phyloP scores from a whole-genome alignment of 1,139 yeast species.

The Diutina catenulata region DNA sequence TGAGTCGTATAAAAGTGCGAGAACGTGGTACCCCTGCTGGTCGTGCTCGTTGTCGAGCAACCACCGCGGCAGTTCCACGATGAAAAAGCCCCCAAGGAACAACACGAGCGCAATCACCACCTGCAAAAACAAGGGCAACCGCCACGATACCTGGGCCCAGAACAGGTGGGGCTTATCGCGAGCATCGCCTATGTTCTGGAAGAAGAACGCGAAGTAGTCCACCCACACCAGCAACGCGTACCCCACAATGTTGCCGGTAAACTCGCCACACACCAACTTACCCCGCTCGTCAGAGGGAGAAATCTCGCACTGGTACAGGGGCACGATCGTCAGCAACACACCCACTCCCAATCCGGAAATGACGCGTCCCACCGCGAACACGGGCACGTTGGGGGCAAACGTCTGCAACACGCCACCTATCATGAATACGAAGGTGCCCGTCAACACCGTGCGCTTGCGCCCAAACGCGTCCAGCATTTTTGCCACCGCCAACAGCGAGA shows the following conservation, averaged over 20 bases:
- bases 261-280: slow-evolving; percentile 41
- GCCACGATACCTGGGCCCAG: slow-evolving; percentile 39
- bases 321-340: slow-evolving; percentile 39
- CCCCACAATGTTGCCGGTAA: slow-evolving; percentile 42
- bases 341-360: slow-evolving; percentile 45
- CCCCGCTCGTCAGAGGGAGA: slow-evolving; percentile 47
- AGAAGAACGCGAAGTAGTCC: slow-evolving; percentile 38
- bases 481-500: slow-evolving; percentile 25
- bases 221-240: slow-evolving; percentile 45
- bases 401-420: slow-evolving; percentile 40
- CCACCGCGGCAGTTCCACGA: slow-evolving; percentile 48
- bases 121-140: slow-evolving; percentile 39
- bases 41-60: slow-evolving; percentile 38
- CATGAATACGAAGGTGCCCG: slow-evolving; percentile 38
- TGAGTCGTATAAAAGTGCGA: slow-evolving; percentile 68
- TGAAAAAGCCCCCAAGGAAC: slow-evolving; percentile 39
- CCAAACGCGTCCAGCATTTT: slow-evolving; percentile 14
- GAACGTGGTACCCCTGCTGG: slow-evolving; percentile 51
- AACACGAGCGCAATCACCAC: slow-evolving; percentile 33
- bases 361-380: slow-evolving; percentile 38
- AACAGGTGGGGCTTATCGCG: slow-evolving; percentile 24
- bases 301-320: slow-evolving; percentile 44
- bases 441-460: slow-evolving; percentile 34
- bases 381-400: slow-evolving; percentile 28
- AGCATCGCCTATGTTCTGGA: slow-evolving; percentile 32